A percentile compares a stretch with the other conserved stretches of the same genome.
Evolutionary conservation across 2,329 filamentous ascomycete species (phyloP).

Genomic region (Colletotrichum truncatum): DNA sequence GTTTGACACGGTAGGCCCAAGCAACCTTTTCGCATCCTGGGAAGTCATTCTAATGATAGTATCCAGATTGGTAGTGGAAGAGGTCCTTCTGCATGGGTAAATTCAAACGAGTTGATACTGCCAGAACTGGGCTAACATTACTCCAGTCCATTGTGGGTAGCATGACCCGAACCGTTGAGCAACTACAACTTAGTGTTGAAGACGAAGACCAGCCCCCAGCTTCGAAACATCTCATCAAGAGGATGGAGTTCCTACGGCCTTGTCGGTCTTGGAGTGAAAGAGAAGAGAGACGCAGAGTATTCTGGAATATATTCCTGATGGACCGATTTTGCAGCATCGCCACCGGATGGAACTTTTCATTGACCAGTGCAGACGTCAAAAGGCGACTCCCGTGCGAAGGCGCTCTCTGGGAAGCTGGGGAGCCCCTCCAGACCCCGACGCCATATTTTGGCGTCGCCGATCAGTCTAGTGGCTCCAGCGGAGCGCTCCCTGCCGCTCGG

Average conservation of each 20-base stretch:
- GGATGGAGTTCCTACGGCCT: constrained; percentile 44
- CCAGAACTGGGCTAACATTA: not conserved
- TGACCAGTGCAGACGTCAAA: constrained; percentile 46
- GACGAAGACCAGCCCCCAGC: constrained; percentile 37
- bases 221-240: constrained; percentile 42
- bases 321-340: constrained; percentile 51
- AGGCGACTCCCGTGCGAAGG: constrained; percentile 50
- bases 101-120: not conserved
- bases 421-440: constrained; percentile 44
- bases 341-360: constrained; percentile 48
- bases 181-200: constrained; percentile 46
- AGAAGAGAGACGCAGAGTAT: constrained; percentile 49
- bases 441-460: constrained; percentile 52
- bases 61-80: constrained; percentile 43
- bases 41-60: no score
- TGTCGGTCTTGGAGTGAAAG: constrained; percentile 44
- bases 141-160: constrained; percentile 45
- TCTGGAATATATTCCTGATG: constrained; percentile 51
- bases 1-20: constrained; percentile 41
- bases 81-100: constrained; percentile 42
- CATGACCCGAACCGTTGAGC: constrained; percentile 49
- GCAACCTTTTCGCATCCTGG: no score
- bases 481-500: constrained; percentile 31
- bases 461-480: constrained; percentile 33
- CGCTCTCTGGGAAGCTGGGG: constrained; percentile 45